phyloP scores from a whole-genome alignment of 192 early-diverging fungal genomes.

The Linnemannia hyalina region DNA sequence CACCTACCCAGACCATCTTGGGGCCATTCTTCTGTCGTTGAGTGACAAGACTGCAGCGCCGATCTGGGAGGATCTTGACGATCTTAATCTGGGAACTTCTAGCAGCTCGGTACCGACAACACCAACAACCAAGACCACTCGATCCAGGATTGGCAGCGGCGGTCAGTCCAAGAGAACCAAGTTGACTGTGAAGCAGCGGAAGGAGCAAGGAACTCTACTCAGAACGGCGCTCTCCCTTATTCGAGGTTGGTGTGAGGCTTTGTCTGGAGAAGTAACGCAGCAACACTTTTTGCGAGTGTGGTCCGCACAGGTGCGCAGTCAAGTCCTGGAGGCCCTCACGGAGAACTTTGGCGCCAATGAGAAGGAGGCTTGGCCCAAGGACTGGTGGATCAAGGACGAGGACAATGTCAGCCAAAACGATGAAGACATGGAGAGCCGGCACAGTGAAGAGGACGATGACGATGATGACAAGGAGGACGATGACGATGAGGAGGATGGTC shows the following conservation, averaged over 20 bases:
- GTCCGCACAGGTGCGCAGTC: conserved; percentile 20
- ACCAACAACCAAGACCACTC: conserved; percentile 3
- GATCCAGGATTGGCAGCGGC: not conserved
- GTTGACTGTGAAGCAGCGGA: conserved; percentile 34
- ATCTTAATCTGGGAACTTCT: not conserved
- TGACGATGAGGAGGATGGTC: not conserved
- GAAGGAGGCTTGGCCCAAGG: conserved; percentile 51
- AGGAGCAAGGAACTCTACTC: conserved; percentile 31
- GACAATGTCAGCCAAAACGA: conserved; percentile 20
- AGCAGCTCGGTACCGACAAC: not conserved
- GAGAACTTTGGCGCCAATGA: conserved; percentile 51
- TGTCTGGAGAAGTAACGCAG: not conserved
- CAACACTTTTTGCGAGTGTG: conserved; percentile 25
- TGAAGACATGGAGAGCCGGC: conserved; percentile 35
- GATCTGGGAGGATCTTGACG: not conserved
- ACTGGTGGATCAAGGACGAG: conserved; percentile 31
- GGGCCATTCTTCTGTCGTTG: conserved; percentile 23
- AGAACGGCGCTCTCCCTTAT: conserved; percentile 19
- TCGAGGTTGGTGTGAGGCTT: conserved; percentile 21
- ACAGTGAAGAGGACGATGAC: conserved; percentile 4
- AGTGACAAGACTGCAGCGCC: conserved; percentile 36
- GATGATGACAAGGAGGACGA: conserved; percentile 15
- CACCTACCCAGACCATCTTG: conserved; percentile 33
- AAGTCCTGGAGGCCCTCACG: conserved; percentile 39
- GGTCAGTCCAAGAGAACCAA: conserved; percentile 13